Base-by-base conservation (phyloP, 257 asterid genomes). In the Penstemon eatonii region DNA sequence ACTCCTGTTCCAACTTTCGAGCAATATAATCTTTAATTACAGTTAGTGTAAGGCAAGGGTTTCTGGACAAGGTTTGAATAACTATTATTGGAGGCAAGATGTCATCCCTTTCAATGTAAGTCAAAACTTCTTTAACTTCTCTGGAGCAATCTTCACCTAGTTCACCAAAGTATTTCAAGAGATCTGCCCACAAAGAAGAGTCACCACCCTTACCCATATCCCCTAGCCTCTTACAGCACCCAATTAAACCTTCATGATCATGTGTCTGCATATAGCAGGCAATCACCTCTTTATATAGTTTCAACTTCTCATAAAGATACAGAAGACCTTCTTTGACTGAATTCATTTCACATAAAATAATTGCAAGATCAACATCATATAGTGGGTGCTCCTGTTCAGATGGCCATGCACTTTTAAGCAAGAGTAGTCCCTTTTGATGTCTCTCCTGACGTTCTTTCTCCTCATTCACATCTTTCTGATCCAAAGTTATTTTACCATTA, bases 141-240 rank as follows among this genome's bases (percentile, higher is more conserved):
- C 81, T 81, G 59, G 98, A 92, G 86, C 98, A 92, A 76, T 92
- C 96, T 84, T 89, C 97, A 59, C 98, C 98, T 56, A 88, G 98
- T 72, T 90, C 97, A 64, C 98, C 96, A 86, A 92, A 93, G 79
- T 93, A 93, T 75, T 93, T 93, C 60, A 93, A 85, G 45, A 93
- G 70, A 80, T 89, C 96, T 10, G 89, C 96, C 99, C 99, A 93
- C 43, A 93, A 96, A 83, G 90, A 76, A 65, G 96, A 84, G 63
- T 90, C 96, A 7, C 97, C 99, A 50, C 95, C 96, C 77, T 85
- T 90, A 45, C 90, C 90, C 7, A 82, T 82, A 78, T 90, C 96
- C 78, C 99, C 96, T 61, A 90, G 81, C 78, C 96, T 89, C 88
- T 88, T 90, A 89, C 99, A 93, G 75, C 99, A 93, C n/a, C 96